phyloP scores from a whole-genome alignment of 2,329 filamentous ascomycete species.

The Cordyceps militaris region DNA sequence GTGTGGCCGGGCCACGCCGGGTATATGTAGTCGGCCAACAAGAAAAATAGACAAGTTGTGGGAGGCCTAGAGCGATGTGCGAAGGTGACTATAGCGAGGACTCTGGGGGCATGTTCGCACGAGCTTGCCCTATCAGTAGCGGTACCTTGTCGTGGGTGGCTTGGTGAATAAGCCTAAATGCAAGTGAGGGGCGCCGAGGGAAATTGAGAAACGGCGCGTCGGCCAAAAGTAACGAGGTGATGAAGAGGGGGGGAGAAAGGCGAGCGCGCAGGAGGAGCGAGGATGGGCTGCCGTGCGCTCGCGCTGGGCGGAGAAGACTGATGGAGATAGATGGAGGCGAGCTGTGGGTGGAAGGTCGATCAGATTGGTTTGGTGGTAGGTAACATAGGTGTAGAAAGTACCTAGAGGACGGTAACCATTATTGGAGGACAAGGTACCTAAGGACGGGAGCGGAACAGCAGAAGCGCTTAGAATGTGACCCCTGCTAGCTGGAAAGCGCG shows the following conservation, averaged over 20 bases:
- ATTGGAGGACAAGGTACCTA: not conserved
- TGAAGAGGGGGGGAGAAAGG: not conserved
- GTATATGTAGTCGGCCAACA: slow-evolving; percentile 28
- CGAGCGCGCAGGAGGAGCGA: not conserved
- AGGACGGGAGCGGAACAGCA: not conserved
- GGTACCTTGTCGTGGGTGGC: not conserved
- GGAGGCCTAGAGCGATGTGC: slow-evolving; percentile 2
- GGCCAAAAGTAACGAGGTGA: not conserved
- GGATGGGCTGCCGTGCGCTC: slow-evolving; percentile 1
- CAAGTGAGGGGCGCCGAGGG: slow-evolving; percentile 1
- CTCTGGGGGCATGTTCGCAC: slow-evolving; percentile 8
- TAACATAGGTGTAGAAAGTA: not conserved
- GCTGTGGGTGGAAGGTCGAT: not conserved
- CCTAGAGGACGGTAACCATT: too few relatives aligned
- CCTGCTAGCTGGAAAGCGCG: not conserved
- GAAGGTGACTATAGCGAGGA: not conserved
- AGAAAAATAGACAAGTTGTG: slow-evolving; percentile 9
- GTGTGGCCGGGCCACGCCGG: slow-evolving; percentile 19
- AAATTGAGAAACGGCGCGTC: slow-evolving; percentile 1
- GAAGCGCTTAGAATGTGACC: slow-evolving; percentile 9
- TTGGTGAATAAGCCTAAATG: slow-evolving; percentile 7
- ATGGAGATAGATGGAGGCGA: slow-evolving; percentile 3
- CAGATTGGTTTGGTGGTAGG: not conserved
- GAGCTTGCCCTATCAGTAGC: not conserved
- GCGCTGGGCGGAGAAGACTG: slow-evolving; percentile 8